A percentile compares a stretch with the other conserved stretches of the same genome.
Evolutionary conservation across 1,139 yeast species (phyloP).

Genomic region (Taiozyma sp.): DNA sequence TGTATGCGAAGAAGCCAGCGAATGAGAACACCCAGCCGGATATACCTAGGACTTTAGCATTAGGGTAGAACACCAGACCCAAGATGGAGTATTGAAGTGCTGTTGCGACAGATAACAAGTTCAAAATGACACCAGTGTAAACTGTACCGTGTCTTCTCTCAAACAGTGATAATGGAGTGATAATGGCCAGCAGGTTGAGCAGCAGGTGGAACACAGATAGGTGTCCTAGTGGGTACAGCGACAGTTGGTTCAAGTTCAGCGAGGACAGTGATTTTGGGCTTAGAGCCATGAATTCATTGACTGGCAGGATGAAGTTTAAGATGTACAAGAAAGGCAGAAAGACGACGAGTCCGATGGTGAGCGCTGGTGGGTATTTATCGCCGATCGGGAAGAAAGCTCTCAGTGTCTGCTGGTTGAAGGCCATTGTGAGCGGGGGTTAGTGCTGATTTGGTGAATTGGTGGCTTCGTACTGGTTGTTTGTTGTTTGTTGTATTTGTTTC

Average conservation of each 20-base stretch:
- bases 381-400: background rate
- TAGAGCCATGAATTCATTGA: slow-evolving; percentile 36
- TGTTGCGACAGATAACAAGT: slow-evolving; percentile 62
- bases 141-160: slow-evolving; percentile 82
- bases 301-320: slow-evolving; percentile 28
- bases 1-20: slow-evolving; percentile 55
- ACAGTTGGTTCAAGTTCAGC: slow-evolving; percentile 55
- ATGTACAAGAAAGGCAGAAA: slow-evolving; percentile 43
- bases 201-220: slow-evolving; percentile 53
- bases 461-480: too few species aligned
- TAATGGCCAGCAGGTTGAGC: slow-evolving; percentile 54
- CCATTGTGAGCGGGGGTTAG: background rate
- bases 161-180: slow-evolving; percentile 59
- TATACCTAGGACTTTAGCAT: slow-evolving; percentile 54
- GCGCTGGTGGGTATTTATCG: slow-evolving; percentile 45
- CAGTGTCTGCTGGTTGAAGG: background rate
- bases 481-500: too few species aligned
- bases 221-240: slow-evolving; percentile 76
- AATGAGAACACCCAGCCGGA: slow-evolving; percentile 76
- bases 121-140: slow-evolving; percentile 77
- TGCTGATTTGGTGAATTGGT: too few species aligned
- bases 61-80: slow-evolving; percentile 50
- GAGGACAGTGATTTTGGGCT: slow-evolving; percentile 52
- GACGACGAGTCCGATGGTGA: slow-evolving; percentile 57
- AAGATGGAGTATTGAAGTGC: slow-evolving; percentile 62